phyloP scores from a whole-genome alignment of 805 yeast genomes.

The Kluyveromyces aestuarii region DNA sequence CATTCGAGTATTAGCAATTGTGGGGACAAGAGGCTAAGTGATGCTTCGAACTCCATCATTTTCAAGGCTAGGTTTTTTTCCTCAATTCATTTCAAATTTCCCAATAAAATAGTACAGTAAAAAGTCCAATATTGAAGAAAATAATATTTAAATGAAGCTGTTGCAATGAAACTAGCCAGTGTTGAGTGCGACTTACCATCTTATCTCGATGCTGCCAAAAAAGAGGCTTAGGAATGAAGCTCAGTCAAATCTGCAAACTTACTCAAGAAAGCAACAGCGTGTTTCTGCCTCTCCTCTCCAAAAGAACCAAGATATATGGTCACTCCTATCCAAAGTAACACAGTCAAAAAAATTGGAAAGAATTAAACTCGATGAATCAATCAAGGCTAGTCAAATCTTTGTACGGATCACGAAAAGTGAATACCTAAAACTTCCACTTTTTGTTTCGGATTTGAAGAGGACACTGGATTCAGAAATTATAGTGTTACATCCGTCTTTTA shows the following conservation, averaged over 20 bases:
- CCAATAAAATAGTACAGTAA: not conserved
- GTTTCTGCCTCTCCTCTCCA: not conserved
- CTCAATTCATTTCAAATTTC: not conserved
- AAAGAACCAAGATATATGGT: not conserved
- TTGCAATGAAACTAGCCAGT: not conserved
- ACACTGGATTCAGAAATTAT: not conserved
- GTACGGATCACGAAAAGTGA: not conserved
- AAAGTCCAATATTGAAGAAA: too few relatives aligned
- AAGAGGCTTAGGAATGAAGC: not conserved
- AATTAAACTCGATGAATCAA: not conserved
- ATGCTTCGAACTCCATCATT: too few relatives aligned
- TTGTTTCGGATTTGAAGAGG: not conserved
- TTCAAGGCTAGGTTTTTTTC: too few relatives aligned
- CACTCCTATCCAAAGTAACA: not conserved
- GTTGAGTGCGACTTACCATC: not conserved
- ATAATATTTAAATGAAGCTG: too few relatives aligned
- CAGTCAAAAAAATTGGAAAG: not conserved
- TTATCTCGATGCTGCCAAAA: not conserved
- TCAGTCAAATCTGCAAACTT: not conserved
- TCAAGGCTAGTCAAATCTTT: not conserved
- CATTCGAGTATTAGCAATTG: not conserved
- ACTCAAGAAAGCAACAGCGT: not conserved
- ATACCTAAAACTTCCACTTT: not conserved
- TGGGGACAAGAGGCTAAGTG: too few relatives aligned
- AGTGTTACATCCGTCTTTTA: not conserved